A percentile compares a stretch with the other conserved stretches of the same genome.
Conservation (phyloP, 805 yeast genomes). For the Teunomyces atbi region DNA sequence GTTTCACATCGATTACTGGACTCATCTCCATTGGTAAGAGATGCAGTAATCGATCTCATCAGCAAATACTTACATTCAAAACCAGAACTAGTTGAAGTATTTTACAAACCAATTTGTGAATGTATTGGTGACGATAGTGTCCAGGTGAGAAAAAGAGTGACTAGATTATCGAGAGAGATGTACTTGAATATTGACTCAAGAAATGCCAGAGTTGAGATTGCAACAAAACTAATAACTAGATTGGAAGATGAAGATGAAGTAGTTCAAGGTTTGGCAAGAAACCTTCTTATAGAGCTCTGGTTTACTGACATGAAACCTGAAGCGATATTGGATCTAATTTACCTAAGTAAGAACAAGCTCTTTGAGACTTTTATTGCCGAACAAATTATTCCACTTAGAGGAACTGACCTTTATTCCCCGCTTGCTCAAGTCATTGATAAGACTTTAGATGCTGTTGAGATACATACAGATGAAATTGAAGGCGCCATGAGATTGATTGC, state of each 20-base stretch:
- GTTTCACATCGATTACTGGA: slow-evolving; percentile 55
- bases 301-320: slow-evolving; percentile 10
- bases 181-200: slow-evolving; percentile 35
- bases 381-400: background rate
- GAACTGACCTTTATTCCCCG: background rate
- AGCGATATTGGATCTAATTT: background rate
- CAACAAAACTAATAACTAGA: slow-evolving; percentile 52
- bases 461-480: slow-evolving; percentile 25
- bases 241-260: slow-evolving; percentile 70
- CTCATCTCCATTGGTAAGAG: slow-evolving; percentile 68
- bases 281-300: slow-evolving; percentile 27
- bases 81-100: slow-evolving; percentile 47
- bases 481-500: slow-evolving; percentile 51
- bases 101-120: slow-evolving; percentile 48
- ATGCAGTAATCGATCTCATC: slow-evolving; percentile 70
- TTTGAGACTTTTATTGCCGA: slow-evolving; percentile 9
- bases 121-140: slow-evolving; percentile 58
- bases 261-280: slow-evolving; percentile 39
- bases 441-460: slow-evolving; percentile 36
- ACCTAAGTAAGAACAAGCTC: background rate
- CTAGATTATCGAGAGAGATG: slow-evolving; percentile 50
- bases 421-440: slow-evolving; percentile 27
- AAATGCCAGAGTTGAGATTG: slow-evolving; percentile 38
- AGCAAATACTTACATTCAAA: slow-evolving; percentile 44
- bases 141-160: slow-evolving; percentile 61